Evolutionary conservation across 495 filamentous ascomycete genomes (phyloP), one percentile per base, ranked within the genome.

Genomic region (Clohesyomyces aquaticus): DNA sequence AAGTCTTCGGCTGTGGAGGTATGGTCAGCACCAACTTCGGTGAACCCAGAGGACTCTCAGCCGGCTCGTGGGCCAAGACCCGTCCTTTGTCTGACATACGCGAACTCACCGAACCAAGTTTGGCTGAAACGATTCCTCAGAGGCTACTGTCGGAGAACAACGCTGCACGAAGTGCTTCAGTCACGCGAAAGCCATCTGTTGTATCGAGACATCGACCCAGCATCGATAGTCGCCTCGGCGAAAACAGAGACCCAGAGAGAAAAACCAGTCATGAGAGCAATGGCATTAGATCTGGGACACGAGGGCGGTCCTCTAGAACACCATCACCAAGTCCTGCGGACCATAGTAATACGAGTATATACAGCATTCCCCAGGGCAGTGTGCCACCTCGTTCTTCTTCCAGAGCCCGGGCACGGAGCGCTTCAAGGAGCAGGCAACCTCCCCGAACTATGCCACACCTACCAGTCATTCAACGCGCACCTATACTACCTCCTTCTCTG

Each of bases 31-130:
- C 22, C 35, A 57, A 61, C 23, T 53, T 61, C 48, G 55, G 61
- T 18, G 61, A 62, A 58, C 43, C 61, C 19, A 55, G 56, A 62
- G 55, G 23, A 29, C 26, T 28, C 18, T 54, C 65, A 16, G 42
- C 60, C 32, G 50, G 22, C 19, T 65, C 67, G 19, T 70, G 70
- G 63, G 75, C 79, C 1, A 76, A 71, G 46, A 42, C 68, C 32
- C 71, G 76, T 22, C 76, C 75, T 11, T 61, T 78, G 35, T 78
- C 76, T 14, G 76, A 78, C 53, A 78, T 78, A 53, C 76, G 75
- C 23, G 76, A 78, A 49, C 65, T 77, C 59, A 78, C 75, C 28
- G 76, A 78, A 53, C 76, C 76, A 23, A 77, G 76, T 53, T 49
- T 78, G 29, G 67, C 68, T n/a, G 75, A 78, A n/a, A 48, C 63